These are phyloP conservation scores for Aspergillus sp. DNA, from an alignment of 2,329 filamentous ascomycete species.

Conservation along the genomic window DNA sequence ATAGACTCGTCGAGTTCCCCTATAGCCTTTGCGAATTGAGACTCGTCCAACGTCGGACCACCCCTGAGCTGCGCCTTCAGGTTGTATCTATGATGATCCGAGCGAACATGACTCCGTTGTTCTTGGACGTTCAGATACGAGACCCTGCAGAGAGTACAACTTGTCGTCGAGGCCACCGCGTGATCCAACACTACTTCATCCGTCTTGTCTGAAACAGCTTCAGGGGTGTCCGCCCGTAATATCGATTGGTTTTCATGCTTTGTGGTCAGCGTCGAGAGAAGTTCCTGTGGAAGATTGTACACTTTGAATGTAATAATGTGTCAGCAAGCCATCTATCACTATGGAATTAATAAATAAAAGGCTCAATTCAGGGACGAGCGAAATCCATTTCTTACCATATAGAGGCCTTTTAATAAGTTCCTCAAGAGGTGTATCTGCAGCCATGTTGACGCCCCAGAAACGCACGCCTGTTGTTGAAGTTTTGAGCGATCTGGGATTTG, in stretches of 20 bases:
- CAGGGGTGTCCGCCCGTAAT: slow-evolving; percentile 26
- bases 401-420: slow-evolving; percentile 52
- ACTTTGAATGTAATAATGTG: slow-evolving; percentile 55
- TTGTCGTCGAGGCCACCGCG: slow-evolving; percentile 59
- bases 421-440: slow-evolving; percentile 29
- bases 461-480: not conserved
- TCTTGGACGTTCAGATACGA: slow-evolving; percentile 73
- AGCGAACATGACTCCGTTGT: slow-evolving; percentile 81
- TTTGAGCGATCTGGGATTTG: not conserved
- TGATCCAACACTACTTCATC: slow-evolving; percentile 42
- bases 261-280: slow-evolving; percentile 67
- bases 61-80: slow-evolving; percentile 86
- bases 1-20: slow-evolving; percentile 90
- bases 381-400: slow-evolving; percentile 44
- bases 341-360: not conserved
- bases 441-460: slow-evolving; percentile 14
- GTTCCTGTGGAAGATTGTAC: slow-evolving; percentile 76
- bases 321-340: slow-evolving; percentile 20
- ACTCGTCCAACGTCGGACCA: slow-evolving; percentile 69
- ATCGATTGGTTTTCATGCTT: slow-evolving; percentile 50
- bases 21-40: slow-evolving; percentile 82
- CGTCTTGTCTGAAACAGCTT: slow-evolving; percentile 24
- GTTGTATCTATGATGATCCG: slow-evolving; percentile 92
- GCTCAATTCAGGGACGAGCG: not conserved
- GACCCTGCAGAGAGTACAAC: slow-evolving; percentile 78